Conservation (phyloP, 495 filamentous ascomycete species). For the Pyronema domesticum region DNA sequence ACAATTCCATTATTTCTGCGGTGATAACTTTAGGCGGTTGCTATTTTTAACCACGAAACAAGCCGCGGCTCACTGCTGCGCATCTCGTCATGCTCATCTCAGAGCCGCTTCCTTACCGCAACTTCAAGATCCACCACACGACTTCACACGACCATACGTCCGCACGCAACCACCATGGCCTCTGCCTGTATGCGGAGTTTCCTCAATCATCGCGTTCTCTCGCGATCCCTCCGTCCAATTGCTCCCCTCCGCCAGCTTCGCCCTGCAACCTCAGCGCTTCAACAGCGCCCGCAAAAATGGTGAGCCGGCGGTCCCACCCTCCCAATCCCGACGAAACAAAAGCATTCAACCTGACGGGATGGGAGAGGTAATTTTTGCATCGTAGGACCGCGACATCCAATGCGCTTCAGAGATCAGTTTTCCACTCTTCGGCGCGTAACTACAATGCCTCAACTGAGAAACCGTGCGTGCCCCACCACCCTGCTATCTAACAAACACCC, state of each 20-base stretch:
- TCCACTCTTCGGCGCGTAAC: not conserved
- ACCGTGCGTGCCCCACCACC: not conserved
- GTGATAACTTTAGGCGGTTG: no score
- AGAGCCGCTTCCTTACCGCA: no score
- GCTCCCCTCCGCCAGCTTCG: not conserved
- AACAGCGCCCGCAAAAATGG: not conserved
- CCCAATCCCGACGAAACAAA: not conserved
- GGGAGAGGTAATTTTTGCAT: not conserved
- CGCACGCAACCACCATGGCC: not conserved
- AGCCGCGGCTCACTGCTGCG: no score
- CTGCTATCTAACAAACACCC: not conserved
- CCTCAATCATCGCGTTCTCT: not conserved
- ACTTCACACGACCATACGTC: no score
- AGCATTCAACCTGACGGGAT: not conserved
- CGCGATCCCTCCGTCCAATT: not conserved
- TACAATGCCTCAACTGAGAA: not conserved
- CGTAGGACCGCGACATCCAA: not conserved
- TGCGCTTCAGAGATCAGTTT: not conserved
- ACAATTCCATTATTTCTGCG: no score
- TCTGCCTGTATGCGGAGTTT: not conserved
- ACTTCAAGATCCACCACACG: no score
- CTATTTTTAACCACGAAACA: no score
- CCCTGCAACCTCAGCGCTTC: not conserved
- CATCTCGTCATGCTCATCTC: no score
- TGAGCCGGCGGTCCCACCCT: not conserved